Percentiles rank a stretch among this genome's conserved stretches.
Conservation (phyloP, 2,329 filamentous ascomycete genomes). For the Colletotrichum lupini region DNA sequence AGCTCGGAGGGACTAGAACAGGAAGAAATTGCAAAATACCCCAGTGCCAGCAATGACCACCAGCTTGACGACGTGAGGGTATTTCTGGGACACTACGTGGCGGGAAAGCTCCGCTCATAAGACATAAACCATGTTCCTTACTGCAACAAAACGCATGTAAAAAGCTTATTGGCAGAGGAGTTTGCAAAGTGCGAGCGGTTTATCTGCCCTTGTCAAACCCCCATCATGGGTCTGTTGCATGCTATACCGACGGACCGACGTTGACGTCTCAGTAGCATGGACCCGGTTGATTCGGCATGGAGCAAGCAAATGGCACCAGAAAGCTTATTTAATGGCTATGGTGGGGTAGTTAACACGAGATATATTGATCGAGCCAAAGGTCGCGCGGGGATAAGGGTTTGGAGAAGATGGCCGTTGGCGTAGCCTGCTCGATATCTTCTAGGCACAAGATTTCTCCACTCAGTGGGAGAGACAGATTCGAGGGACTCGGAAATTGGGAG, state of each 20-base stretch:
- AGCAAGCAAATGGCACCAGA: neutral
- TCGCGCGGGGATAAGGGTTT: neutral
- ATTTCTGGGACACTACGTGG: neutral
- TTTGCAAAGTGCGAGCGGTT: neutral
- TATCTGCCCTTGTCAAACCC: neutral
- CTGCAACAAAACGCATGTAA: neutral
- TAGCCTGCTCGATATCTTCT: neutral
- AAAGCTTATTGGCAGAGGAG: neutral
- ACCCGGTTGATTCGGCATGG: neutral
- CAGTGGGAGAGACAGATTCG: neutral
- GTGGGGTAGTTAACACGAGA: neutral
- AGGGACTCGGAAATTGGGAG: neutral
- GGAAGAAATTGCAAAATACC: neutral
- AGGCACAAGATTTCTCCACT: neutral
- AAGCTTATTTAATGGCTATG: neutral
- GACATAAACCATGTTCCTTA: neutral
- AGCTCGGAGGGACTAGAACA: neutral
- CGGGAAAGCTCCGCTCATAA: neutral
- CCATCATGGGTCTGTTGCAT: neutral
- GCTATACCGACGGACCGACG: neutral
- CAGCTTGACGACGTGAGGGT: neutral
- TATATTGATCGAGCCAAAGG: neutral
- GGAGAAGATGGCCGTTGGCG: neutral
- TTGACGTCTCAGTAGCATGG: neutral
- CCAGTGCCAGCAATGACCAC: neutral